Conservation (phyloP, 2,329 filamentous ascomycete genomes). For the Aspergillus viridinutans region DNA sequence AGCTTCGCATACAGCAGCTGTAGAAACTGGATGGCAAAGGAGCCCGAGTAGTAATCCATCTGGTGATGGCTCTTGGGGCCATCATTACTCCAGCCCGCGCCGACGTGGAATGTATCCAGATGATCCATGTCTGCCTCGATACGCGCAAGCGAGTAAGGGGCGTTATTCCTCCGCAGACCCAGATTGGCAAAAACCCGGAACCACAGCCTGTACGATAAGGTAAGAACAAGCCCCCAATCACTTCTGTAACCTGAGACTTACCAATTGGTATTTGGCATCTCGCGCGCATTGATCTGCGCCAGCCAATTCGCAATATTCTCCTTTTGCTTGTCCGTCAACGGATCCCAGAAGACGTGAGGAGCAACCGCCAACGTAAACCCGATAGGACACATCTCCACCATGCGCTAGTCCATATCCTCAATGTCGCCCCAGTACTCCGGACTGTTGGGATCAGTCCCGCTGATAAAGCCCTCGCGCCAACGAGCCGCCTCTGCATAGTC, state of each 20-base stretch:
- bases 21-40: conserved; percentile 76
- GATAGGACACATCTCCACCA: conserved; percentile 81
- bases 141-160: conserved; percentile 63
- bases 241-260: conserved; percentile 20
- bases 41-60: conserved; percentile 82
- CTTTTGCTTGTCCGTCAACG: conserved; percentile 58
- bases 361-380: conserved; percentile 71
- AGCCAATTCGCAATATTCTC: conserved; percentile 68
- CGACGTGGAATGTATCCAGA: conserved; percentile 76
- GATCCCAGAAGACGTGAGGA: conserved; percentile 60
- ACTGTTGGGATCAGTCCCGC: conserved; percentile 65
- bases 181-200: conserved; percentile 81
- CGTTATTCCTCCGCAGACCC: conserved; percentile 70
- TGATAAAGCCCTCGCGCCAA: conserved; percentile 67
- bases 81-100: conserved; percentile 77
- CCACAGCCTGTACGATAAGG: conserved; percentile 60
- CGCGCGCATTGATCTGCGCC: conserved; percentile 74
- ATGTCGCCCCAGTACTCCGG: conserved; percentile 75
- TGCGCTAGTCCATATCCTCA: conserved; percentile 71
- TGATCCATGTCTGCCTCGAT: conserved; percentile 73
- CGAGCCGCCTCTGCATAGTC: conserved; percentile 60
- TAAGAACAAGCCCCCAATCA: not conserved
- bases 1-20: conserved; percentile 73
- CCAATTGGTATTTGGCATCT: conserved; percentile 65
- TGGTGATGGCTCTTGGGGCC: conserved; percentile 74